Conservation (phyloP, 768 basidiomycete genomes). For the Pleurotus tuoliensis region DNA sequence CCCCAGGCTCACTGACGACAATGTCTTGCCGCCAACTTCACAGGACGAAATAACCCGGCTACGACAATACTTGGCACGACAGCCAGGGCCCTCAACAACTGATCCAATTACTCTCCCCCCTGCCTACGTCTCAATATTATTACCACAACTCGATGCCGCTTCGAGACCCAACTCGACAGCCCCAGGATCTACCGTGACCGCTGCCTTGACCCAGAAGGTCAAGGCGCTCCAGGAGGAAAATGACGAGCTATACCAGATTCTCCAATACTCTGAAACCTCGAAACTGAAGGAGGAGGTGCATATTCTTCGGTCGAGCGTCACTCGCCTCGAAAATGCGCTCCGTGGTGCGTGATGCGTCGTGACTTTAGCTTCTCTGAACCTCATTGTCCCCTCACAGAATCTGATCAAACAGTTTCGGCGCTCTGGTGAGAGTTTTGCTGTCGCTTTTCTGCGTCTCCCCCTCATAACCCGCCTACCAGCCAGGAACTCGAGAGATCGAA, state of each 20-base stretch:
- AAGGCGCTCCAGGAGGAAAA: constrained; percentile 81
- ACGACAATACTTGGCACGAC: constrained; percentile 58
- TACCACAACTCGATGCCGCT: constrained; percentile 60
- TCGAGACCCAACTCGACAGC: constrained; percentile 23
- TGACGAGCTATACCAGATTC: constrained; percentile 75
- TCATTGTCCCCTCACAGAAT: constrained; percentile 45
- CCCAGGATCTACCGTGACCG: constrained; percentile 50
- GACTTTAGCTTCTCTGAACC: constrained; percentile 1
- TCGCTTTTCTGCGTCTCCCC: constrained; percentile 6
- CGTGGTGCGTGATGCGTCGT: constrained; percentile 48
- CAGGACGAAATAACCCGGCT: constrained; percentile 75
- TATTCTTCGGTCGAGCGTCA: constrained; percentile 62
- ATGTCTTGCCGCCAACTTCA: constrained; percentile 15
- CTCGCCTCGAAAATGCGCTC: constrained; percentile 69
- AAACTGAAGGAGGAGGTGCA: constrained; percentile 79
- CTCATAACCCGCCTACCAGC: constrained; percentile 31
- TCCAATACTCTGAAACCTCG: constrained; percentile 74
- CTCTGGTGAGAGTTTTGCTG: constrained; percentile 58
- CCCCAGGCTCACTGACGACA: constrained; percentile 9
- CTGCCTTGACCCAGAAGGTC: constrained; percentile 74
- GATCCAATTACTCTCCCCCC: constrained; percentile 71
- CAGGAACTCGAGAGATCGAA: constrained; percentile 77
- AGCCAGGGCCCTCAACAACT: constrained; percentile 55
- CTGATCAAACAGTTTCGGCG: constrained; percentile 64
- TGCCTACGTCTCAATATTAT: constrained; percentile 59